These are phyloP conservation scores for Lathyrus oleraceus DNA, from an alignment of 306 rosid genomes.

Conservation along the genomic window DNA sequence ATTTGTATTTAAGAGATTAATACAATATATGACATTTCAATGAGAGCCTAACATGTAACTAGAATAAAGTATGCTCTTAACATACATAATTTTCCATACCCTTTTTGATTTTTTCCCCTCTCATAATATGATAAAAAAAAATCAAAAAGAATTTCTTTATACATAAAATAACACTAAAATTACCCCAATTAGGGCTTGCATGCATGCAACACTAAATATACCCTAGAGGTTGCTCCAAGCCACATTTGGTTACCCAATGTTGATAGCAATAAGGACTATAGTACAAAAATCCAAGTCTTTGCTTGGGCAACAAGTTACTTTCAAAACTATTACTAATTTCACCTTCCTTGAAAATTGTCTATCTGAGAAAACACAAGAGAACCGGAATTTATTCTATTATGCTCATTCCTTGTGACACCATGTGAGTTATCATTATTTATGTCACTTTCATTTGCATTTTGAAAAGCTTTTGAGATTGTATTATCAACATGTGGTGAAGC, in stretches of 20 bases:
- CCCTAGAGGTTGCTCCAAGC: constrained; percentile 4
- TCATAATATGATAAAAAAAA: background rate
- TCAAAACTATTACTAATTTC: background rate
- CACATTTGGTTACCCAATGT: background rate
- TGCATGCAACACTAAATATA: background rate
- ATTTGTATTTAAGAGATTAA: background rate
- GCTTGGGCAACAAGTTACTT: background rate
- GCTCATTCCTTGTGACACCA: constrained; percentile 28
- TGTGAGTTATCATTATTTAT: constrained; percentile 18
- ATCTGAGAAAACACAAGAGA: constrained; percentile 50
- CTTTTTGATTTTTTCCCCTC: background rate
- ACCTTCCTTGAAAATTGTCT: constrained; percentile 50
- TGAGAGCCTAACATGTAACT: background rate
- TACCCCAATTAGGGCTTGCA: background rate
- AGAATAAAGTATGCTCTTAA: background rate
- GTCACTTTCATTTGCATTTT: constrained; percentile 15
- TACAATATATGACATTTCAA: background rate
- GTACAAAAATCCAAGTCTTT: background rate
- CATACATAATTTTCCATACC: background rate
- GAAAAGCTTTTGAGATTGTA: constrained; percentile 10
- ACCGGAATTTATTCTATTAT: constrained; percentile 26
- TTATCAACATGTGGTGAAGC: constrained; percentile 37
- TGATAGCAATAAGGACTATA: background rate
- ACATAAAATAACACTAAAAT: background rate
- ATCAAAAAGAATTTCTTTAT: background rate